Evolutionary conservation across 139 green algal genomes (phyloP).

Genomic region (Spirogloea muscicola): DNA sequence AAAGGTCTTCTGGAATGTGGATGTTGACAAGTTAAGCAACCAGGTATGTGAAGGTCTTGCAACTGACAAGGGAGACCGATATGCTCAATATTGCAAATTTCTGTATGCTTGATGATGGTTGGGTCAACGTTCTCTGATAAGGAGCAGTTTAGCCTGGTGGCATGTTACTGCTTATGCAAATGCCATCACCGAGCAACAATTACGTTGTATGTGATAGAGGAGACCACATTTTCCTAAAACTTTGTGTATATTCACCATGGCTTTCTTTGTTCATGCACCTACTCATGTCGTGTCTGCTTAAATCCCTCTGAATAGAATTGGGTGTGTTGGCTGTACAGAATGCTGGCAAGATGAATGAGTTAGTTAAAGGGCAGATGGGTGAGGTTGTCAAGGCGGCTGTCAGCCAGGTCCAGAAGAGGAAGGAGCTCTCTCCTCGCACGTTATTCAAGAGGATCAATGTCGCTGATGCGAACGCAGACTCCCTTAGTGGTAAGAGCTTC

Average conservation of each 20-base stretch:
- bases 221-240: neutral
- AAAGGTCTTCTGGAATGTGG: too few relatives aligned
- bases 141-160: too few relatives aligned
- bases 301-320: neutral
- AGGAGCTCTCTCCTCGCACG: slow-evolving; percentile 5
- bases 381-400: slow-evolving; percentile 12
- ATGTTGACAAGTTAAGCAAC: too few relatives aligned
- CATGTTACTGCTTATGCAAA: too few relatives aligned
- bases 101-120: too few relatives aligned
- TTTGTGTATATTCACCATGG: neutral
- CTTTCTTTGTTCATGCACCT: neutral
- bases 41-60: too few relatives aligned
- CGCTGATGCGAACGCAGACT: slow-evolving; percentile 11
- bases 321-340: neutral
- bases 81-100: too few relatives aligned
- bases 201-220: too few relatives aligned
- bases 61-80: too few relatives aligned
- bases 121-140: too few relatives aligned
- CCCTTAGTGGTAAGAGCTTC: slow-evolving; percentile 15
- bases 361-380: neutral
- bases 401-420: neutral
- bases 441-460: slow-evolving; percentile 17
- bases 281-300: neutral
- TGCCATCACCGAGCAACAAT: too few relatives aligned
- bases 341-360: neutral